Conservation (phyloP, 1,284 basidiomycete species). For the Stygiomarasmius scandens region DNA sequence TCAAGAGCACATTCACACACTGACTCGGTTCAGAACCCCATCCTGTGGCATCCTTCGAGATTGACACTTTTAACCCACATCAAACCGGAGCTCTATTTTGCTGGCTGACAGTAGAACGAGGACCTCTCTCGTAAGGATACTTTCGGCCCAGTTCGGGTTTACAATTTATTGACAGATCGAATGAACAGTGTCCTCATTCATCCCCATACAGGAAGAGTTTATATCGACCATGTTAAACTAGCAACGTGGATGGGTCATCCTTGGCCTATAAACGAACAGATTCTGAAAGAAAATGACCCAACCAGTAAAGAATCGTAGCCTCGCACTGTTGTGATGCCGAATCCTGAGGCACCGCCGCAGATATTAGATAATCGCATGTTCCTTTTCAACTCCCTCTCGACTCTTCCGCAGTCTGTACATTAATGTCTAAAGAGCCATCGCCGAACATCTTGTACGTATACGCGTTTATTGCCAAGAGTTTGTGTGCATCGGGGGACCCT, state of each 20-base stretch:
- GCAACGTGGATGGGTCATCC: constrained; percentile 71
- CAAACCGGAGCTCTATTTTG: constrained; percentile 69
- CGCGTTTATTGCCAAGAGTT: too few relatives aligned
- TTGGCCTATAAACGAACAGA: constrained; percentile 49
- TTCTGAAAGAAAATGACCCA: neutral
- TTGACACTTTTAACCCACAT: constrained; percentile 66
- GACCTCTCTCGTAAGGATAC: constrained; percentile 60
- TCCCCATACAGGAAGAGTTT: constrained; percentile 66
- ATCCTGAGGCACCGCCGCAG: too few relatives aligned
- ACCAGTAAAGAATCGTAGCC: too few relatives aligned
- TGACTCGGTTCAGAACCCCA: constrained; percentile 39
- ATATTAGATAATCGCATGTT: too few relatives aligned
- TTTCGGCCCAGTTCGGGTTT: constrained; percentile 20
- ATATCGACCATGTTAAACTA: constrained; percentile 65
- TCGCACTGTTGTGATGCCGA: too few relatives aligned
- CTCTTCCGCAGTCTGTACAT: too few relatives aligned
- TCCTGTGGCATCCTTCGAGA: constrained; percentile 71
- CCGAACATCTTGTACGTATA: too few relatives aligned
- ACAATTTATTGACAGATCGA: neutral
- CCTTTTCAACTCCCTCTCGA: too few relatives aligned
- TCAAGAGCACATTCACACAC: neutral
- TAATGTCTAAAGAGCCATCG: too few relatives aligned
- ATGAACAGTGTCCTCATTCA: constrained; percentile 65
- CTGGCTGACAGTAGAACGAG: constrained; percentile 65
- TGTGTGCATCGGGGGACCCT: too few relatives aligned